Evolutionary conservation across 805 yeast species (phyloP).

Genomic region (Millerozyma miso): DNA sequence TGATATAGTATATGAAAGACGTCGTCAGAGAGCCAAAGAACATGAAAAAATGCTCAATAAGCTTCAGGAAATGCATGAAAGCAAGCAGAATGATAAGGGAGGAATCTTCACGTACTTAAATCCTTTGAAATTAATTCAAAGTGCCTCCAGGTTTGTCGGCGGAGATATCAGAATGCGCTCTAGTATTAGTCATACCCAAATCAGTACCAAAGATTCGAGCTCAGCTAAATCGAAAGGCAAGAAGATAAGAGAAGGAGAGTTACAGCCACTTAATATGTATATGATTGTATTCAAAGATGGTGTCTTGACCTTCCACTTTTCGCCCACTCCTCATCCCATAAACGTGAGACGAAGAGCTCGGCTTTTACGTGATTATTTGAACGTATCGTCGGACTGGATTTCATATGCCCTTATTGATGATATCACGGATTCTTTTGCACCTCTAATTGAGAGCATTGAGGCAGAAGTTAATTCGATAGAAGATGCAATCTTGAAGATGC

Average conservation of each 20-base stretch:
- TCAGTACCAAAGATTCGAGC: slow-evolving; percentile 13
- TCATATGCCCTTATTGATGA: slow-evolving; percentile 96
- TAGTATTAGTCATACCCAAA: not conserved
- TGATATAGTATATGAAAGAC: slow-evolving; percentile 67
- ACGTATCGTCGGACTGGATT: slow-evolving; percentile 93
- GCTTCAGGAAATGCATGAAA: slow-evolving; percentile 33
- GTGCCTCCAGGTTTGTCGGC: slow-evolving; percentile 10
- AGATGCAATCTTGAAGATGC: slow-evolving; percentile 84
- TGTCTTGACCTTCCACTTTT: slow-evolving; percentile 88
- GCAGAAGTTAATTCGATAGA: slow-evolving; percentile 94
- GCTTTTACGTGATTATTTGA: slow-evolving; percentile 77
- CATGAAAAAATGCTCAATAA: slow-evolving; percentile 37
- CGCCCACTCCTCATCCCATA: slow-evolving; percentile 93
- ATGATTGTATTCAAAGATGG: slow-evolving; percentile 89
- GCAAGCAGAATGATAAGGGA: slow-evolving; percentile 11
- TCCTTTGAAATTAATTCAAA: slow-evolving; percentile 9
- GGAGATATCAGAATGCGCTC: slow-evolving; percentile 6
- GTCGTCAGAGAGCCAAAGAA: slow-evolving; percentile 47
- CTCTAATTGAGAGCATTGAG: slow-evolving; percentile 91
- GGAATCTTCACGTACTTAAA: slow-evolving; percentile 15
- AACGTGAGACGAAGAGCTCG: slow-evolving; percentile 94
- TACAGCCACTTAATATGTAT: slow-evolving; percentile 89
- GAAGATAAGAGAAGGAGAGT: slow-evolving; percentile 48
- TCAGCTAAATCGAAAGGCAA: slow-evolving; percentile 23
- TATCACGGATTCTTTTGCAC: slow-evolving; percentile 95